Percentiles rank a stretch among this genome's conserved stretches.
Evolutionary conservation across 495 filamentous ascomycete genomes (phyloP).

Genomic region (Penicillium paxilli): DNA sequence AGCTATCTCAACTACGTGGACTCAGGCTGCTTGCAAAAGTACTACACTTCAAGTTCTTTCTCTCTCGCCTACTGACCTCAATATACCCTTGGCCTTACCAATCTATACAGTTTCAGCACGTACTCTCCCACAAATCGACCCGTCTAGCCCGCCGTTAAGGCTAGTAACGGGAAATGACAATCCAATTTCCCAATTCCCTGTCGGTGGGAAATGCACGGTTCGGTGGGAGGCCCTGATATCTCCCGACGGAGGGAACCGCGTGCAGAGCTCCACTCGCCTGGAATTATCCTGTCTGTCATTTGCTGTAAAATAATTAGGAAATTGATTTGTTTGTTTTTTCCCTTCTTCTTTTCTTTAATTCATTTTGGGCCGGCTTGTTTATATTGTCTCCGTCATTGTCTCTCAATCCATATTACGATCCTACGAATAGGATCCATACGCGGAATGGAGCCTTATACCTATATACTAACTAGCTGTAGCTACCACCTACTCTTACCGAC

Average conservation of each 20-base stretch:
- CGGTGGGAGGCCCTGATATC: not conserved
- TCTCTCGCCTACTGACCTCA: no score
- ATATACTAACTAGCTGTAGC: no score
- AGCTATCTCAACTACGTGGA: no score
- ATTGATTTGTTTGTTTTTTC: no score
- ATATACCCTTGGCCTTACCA: no score
- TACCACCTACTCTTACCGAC: not conserved
- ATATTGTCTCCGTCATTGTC: not conserved
- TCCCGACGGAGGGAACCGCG: not conserved
- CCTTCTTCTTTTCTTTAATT: not conserved
- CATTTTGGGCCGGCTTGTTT: not conserved
- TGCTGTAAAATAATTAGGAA: not conserved
- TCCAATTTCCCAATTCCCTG: not conserved
- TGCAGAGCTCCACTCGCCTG: not conserved
- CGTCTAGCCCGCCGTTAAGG: not conserved
- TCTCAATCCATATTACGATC: no score
- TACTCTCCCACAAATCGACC: no score
- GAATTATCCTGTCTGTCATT: not conserved
- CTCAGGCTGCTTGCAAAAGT: no score
- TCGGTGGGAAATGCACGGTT: constrained; percentile 2
- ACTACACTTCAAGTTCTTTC: no score
- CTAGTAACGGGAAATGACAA: not conserved
- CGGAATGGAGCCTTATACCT: no score
- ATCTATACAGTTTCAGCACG: no score
- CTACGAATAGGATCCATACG: no score